A percentile compares a stretch with the other conserved stretches of the same genome.
Conservation (phyloP, 768 basidiomycete species). For the Leccinellum luteum region DNA sequence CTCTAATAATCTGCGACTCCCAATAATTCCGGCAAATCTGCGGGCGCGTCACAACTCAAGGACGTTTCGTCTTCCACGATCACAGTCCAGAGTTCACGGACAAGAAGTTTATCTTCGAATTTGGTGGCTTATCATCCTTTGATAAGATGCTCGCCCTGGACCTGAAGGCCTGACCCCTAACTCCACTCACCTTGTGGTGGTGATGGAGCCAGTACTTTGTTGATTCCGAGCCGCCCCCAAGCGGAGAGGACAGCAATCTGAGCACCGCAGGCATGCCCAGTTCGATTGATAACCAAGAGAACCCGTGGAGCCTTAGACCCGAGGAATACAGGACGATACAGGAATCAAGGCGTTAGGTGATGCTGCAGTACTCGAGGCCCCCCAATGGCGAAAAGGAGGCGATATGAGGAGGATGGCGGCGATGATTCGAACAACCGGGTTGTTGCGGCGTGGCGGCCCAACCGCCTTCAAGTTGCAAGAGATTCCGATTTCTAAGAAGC, state of each 20-base stretch:
- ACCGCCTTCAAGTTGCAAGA: slow-evolving; percentile 22
- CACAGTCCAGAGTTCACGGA: slow-evolving; percentile 13
- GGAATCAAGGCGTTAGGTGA: slow-evolving; percentile 25
- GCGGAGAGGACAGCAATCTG: slow-evolving; percentile 6
- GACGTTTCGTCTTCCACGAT: slow-evolving; percentile 8
- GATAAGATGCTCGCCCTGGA: slow-evolving; percentile 37
- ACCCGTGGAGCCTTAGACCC: slow-evolving; percentile 14
- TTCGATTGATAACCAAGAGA: slow-evolving; percentile 14
- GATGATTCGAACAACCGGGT: slow-evolving; percentile 5
- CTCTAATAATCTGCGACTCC: slow-evolving; percentile 45
- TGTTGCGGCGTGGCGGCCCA: background rate
- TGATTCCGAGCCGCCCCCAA: slow-evolving; percentile 1
- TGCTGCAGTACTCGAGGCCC: slow-evolving; percentile 17
- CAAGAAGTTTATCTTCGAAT: slow-evolving; percentile 33
- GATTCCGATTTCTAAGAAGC: slow-evolving; percentile 15
- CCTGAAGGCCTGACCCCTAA: slow-evolving; percentile 25
- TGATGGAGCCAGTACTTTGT: slow-evolving; percentile 2
- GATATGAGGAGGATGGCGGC: slow-evolving; percentile 13
- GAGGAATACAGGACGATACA: slow-evolving; percentile 26
- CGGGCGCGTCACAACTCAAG: slow-evolving; percentile 13
- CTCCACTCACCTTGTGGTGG: slow-evolving; percentile 5
- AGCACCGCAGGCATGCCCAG: slow-evolving; percentile 1
- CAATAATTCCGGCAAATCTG: slow-evolving; percentile 36
- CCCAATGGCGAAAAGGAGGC: slow-evolving; percentile 30
- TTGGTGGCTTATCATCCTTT: slow-evolving; percentile 41